Evolutionary conservation across 2,329 filamentous ascomycete species (phyloP).

Genomic region (Botrytis squamosa): DNA sequence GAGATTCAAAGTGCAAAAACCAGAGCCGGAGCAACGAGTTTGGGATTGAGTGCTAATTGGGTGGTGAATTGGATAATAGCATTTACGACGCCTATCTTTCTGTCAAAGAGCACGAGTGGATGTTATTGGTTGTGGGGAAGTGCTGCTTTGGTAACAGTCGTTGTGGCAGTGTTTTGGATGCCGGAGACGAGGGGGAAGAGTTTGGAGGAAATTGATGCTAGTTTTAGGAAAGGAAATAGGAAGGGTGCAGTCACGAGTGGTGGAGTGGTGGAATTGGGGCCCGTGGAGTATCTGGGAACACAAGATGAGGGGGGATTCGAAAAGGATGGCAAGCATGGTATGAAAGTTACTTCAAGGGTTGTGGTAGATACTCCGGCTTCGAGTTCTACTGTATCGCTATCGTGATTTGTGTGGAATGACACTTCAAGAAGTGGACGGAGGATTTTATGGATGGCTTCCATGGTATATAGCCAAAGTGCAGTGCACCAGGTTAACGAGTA

Average conservation of each 20-base stretch:
- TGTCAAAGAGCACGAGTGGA: constrained; percentile 31
- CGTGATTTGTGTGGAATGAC: background rate
- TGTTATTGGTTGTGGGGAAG: constrained; percentile 38
- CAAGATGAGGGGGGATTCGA: background rate
- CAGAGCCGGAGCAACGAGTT: constrained; percentile 52
- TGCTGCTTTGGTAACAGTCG: constrained; percentile 42
- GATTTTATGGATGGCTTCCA: background rate
- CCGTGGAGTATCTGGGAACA: background rate
- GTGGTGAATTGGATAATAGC: constrained; percentile 39
- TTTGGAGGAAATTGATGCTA: constrained; percentile 32
- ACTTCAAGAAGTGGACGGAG: background rate
- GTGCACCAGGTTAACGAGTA: background rate
- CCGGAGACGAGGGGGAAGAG: constrained; percentile 37
- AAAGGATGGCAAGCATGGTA: background rate
- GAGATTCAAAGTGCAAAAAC: constrained; percentile 59
- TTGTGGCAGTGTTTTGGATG: constrained; percentile 31
- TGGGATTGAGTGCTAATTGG: constrained; percentile 50
- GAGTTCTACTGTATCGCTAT: background rate
- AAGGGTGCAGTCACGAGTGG: background rate
- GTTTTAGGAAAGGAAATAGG: constrained; percentile 24
- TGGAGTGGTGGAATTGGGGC: background rate
- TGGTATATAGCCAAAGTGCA: background rate
- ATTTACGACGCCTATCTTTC: constrained; percentile 39
- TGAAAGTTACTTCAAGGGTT: background rate
- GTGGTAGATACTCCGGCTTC: background rate